These are phyloP conservation scores for Murraya koenigii DNA, from an alignment of 345 rosid species.

Conservation along the genomic window DNA sequence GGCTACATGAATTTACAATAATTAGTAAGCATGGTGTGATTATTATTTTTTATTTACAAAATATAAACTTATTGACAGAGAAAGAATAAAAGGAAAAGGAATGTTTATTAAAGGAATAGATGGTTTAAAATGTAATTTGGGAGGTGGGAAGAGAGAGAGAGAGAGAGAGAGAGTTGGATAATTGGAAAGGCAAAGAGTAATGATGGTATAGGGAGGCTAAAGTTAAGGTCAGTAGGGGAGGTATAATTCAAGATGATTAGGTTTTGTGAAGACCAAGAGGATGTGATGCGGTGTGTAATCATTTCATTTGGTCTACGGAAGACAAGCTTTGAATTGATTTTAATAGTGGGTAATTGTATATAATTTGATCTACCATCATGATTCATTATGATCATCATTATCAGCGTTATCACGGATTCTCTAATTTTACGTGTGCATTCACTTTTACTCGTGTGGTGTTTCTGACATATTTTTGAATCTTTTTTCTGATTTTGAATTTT, in stretches of 20 bases:
- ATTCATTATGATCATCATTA: constrained; percentile 20
- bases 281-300: constrained; percentile 37
- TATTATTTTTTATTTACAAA: no score
- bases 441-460: neutral
- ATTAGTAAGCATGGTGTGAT: no score
- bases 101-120: neutral
- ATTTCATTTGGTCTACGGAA: constrained; percentile 41
- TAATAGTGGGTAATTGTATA: constrained; percentile 6
- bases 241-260: constrained; percentile 35
- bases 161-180: neutral
- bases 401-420: constrained; percentile 14
- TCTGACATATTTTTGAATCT: neutral
- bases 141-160: neutral
- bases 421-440: constrained; percentile 38
- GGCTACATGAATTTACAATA: no score
- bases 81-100: no score
- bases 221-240: constrained; percentile 19
- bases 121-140: constrained; percentile 10
- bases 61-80: no score
- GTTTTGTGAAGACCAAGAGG: constrained; percentile 31
- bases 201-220: constrained; percentile 26
- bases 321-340: constrained; percentile 19
- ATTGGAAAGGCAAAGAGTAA: neutral
- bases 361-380: constrained; percentile 7
- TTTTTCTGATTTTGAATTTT: neutral